Evolutionary conservation across 2,329 filamentous ascomycete genomes (phyloP).

Genomic region (Aspergillus fijiensis): DNA sequence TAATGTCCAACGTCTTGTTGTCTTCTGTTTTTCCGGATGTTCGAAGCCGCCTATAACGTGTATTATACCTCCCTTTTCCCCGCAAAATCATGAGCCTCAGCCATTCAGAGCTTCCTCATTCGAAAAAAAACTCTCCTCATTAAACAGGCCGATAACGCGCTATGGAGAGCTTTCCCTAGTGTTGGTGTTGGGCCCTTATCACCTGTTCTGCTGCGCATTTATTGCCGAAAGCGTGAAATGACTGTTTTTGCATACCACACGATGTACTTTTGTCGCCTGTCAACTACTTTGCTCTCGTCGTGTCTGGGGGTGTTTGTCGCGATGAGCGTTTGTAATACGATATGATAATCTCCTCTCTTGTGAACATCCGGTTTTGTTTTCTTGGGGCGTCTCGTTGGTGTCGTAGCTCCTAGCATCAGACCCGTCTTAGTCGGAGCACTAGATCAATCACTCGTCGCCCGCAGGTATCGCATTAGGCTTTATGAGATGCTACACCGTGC

Average conservation of each 20-base stretch:
- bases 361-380: background rate
- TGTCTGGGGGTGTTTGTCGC: slow-evolving; percentile 14
- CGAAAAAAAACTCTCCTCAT: slow-evolving; percentile 20
- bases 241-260: slow-evolving; percentile 32
- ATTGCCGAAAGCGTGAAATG: slow-evolving; percentile 28
- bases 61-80: slow-evolving; percentile 31
- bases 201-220: slow-evolving; percentile 22
- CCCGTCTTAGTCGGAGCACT: too few species aligned
- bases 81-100: slow-evolving; percentile 32
- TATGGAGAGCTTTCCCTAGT: slow-evolving; percentile 7
- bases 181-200: slow-evolving; percentile 3
- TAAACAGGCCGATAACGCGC: slow-evolving; percentile 12
- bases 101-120: slow-evolving; percentile 16
- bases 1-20: slow-evolving; percentile 13
- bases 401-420: too few species aligned
- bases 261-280: slow-evolving; percentile 34
- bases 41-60: slow-evolving; percentile 24
- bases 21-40: slow-evolving; percentile 19
- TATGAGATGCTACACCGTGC: too few species aligned
- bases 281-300: slow-evolving; percentile 14
- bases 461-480: too few species aligned
- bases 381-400: too few species aligned
- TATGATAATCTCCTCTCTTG: slow-evolving; percentile 34
- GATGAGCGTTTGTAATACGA: slow-evolving; percentile 30
- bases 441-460: too few species aligned